These are phyloP conservation scores for Botrytis hyacinthi DNA, from an alignment of 2,329 filamentous ascomycete species.

Conservation along the genomic window DNA sequence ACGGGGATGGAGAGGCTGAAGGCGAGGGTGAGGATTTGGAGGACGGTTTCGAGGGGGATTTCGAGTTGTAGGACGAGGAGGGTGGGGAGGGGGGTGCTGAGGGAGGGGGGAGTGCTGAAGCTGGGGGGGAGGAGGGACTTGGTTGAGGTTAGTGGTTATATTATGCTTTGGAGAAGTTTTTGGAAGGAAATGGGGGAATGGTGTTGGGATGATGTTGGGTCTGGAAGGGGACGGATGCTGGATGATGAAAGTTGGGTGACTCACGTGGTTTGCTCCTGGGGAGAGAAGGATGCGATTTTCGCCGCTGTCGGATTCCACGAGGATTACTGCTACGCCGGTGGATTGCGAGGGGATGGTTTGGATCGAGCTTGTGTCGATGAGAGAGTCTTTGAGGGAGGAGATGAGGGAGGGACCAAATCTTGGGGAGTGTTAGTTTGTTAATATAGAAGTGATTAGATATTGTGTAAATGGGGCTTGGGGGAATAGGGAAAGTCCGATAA, in stretches of 20 bases:
- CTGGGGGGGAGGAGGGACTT: conserved; percentile 43
- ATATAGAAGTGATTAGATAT: background rate
- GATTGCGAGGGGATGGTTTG: conserved; percentile 46
- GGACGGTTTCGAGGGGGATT: conserved; percentile 64
- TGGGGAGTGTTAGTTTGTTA: conserved; percentile 44
- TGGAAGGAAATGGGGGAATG: conserved; percentile 25
- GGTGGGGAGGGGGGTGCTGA: conserved; percentile 50
- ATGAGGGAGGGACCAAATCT: conserved; percentile 62
- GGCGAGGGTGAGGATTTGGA: conserved; percentile 57
- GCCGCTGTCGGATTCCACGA: conserved; percentile 69
- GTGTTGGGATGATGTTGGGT: conserved; percentile 37
- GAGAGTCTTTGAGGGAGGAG: conserved; percentile 56
- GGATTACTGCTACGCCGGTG: conserved; percentile 72
- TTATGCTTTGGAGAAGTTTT: no score
- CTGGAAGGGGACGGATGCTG: conserved; percentile 39
- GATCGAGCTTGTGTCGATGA: conserved; percentile 60
- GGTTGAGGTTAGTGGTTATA: background rate
- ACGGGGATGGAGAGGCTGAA: conserved; percentile 54
- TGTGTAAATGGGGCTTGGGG: background rate
- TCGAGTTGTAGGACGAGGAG: conserved; percentile 77
- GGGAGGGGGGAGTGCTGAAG: conserved; percentile 40
- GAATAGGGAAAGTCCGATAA: background rate
- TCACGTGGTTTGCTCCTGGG: conserved; percentile 62
- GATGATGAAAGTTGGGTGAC: conserved; percentile 42
- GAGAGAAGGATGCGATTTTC: conserved; percentile 76